These are phyloP conservation scores for Tuctoria greenei DNA, from an alignment of 176 grass and related monocot species.

Conservation along the genomic window DNA sequence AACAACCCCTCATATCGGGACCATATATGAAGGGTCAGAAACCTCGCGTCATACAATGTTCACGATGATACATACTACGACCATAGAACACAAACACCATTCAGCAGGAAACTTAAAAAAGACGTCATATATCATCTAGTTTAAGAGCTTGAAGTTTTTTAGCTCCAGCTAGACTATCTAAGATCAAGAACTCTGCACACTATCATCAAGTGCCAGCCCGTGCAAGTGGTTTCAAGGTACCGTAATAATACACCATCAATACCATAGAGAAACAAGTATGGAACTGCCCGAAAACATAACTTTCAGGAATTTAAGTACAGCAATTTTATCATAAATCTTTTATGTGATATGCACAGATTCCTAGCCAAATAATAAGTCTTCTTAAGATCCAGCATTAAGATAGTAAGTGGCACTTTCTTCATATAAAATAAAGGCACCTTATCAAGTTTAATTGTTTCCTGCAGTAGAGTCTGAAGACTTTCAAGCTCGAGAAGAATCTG, in stretches of 20 bases:
- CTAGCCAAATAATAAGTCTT: not conserved
- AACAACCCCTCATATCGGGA: too few relatives aligned
- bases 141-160: too few relatives aligned
- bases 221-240: constrained; percentile 3
- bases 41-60: too few relatives aligned
- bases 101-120: too few relatives aligned
- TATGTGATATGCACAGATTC: constrained; percentile 22
- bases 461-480: constrained; percentile 58
- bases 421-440: constrained; percentile 44
- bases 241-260: constrained; percentile 4
- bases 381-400: not conserved
- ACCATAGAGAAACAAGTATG: not conserved
- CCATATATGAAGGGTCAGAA: too few relatives aligned
- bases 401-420: not conserved
- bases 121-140: too few relatives aligned
- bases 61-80: too few relatives aligned
- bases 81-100: too few relatives aligned
- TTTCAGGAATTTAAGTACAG: not conserved
- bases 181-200: not conserved
- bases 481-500: constrained; percentile 71
- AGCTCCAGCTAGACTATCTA: too few relatives aligned
- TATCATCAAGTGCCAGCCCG: not conserved
- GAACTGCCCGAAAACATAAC: constrained; percentile 3
- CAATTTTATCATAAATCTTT: not conserved
- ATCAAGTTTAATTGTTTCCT: constrained; percentile 56